Evolutionary conservation across 192 early-diverging fungal genomes (phyloP), one percentile per base, ranked within the genome.

Genomic region (Linnemannia exigua): DNA sequence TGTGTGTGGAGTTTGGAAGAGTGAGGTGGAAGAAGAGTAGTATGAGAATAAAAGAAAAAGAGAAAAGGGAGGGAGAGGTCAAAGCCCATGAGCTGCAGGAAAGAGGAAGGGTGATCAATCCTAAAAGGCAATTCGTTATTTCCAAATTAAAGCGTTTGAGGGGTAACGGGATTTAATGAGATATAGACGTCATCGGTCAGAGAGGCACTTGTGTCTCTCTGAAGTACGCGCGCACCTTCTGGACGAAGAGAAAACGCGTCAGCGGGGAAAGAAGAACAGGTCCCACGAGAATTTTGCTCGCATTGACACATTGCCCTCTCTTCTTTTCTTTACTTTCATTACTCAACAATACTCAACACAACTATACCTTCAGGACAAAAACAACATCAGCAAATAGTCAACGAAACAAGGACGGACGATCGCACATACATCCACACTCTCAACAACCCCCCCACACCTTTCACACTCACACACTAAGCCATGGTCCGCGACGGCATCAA

Each of bases 401-500:
- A 8, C 33, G 38, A 15, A 38, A 37, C 17, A 36, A 69, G 36
- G 67, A 69, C 67, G 38, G 36, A 5, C 38, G 67, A 69, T 41
- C 17, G 67, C 17, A 36, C 37, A 12, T 15, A 36, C 37, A 66
- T 9, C 8, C 28, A 22, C 19, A 66, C 61, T 2, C 25, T 35
- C 67, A 69, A 44, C 41, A 3, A 44, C 41, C 19, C 31, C 6
- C 19, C 19, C 28, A 69, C 67, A 69, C 67, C 28, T 35, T 67
- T 4, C 17, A 70, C 36, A 28, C 5, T 44, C 25, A 25, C 31
- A 69, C 38, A 54, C 9, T 28, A 61, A 63, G 31, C 41, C 76
- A 90, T 90, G 90, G 88, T 84, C 63, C 87, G 87, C 68, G 90
- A 93, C 88, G 93, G 93, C 69, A 91, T 96, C 70, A 93, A 94